These are phyloP conservation scores for Quercus gilva DNA, from an alignment of 306 rosid genomes.

Conservation along the genomic window DNA sequence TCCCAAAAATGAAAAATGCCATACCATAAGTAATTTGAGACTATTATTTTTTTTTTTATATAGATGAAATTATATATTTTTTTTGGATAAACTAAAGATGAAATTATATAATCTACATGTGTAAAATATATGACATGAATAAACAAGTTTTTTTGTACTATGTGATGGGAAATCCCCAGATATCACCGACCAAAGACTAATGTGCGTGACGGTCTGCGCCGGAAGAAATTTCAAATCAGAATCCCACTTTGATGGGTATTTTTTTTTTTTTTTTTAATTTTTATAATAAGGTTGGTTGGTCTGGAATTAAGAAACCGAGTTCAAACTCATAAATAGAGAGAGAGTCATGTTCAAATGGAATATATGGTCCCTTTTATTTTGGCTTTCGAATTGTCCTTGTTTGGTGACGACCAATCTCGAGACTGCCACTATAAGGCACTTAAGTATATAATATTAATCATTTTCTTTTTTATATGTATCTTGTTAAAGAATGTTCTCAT, in stretches of 20 bases:
- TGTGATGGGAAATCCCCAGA: neutral
- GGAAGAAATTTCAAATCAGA: slow-evolving; percentile 2
- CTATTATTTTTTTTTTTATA: neutral
- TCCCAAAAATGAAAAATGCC: slow-evolving; percentile 28
- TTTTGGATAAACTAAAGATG: no score
- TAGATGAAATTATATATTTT: no score
- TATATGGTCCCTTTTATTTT: slow-evolving; percentile 20
- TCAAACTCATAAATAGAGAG: neutral
- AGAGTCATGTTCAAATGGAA: neutral
- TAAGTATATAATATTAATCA: neutral
- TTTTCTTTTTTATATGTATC: neutral
- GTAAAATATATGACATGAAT: neutral
- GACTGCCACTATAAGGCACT: slow-evolving; percentile 20
- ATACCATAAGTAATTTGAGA: slow-evolving; percentile 14
- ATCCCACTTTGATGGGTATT: neutral
- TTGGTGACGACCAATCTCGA: slow-evolving; percentile 28
- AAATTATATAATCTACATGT: neutral
- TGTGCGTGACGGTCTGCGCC: slow-evolving; percentile 37
- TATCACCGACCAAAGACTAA: slow-evolving; percentile 23
- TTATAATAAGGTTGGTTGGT: neutral
- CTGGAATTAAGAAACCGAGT: slow-evolving; percentile 20
- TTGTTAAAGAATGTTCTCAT: neutral
- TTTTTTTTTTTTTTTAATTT: neutral
- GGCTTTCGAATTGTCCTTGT: slow-evolving; percentile 28
- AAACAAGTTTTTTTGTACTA: neutral